Evolutionary conservation across 495 filamentous ascomycete genomes (phyloP).

Genomic region (Umbilicaria muhlenbergii): DNA sequence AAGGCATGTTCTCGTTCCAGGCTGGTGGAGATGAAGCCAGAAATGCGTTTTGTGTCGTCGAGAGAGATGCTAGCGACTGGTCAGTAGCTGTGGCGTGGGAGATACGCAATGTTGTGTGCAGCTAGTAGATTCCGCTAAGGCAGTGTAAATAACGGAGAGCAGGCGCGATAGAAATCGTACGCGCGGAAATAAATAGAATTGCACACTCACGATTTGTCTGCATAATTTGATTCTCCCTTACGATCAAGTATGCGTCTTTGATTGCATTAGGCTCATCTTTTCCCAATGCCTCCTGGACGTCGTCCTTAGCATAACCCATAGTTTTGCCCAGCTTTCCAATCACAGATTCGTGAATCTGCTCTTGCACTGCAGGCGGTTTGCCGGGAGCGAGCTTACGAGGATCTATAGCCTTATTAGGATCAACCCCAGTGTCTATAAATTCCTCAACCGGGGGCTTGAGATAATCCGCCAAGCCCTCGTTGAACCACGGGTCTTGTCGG

Average conservation of each 20-base stretch:
- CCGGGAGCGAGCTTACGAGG: conserved; percentile 60
- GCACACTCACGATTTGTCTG: conserved; percentile 59
- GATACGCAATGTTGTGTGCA: neutral
- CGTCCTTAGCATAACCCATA: conserved; percentile 90
- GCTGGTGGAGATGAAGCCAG: conserved; percentile 36
- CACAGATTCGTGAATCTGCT: conserved; percentile 80
- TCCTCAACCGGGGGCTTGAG: conserved; percentile 83
- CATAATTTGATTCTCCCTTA: conserved; percentile 96
- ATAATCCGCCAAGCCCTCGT: conserved; percentile 68
- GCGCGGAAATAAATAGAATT: too few species aligned
- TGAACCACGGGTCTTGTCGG: conserved; percentile 88
- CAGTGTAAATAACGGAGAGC: too few species aligned
- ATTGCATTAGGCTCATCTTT: conserved; percentile 91
- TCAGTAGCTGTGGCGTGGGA: too few species aligned
- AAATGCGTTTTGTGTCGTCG: conserved; percentile 28
- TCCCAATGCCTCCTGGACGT: conserved; percentile 85
- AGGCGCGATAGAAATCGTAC: too few species aligned
- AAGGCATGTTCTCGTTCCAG: conserved; percentile 22
- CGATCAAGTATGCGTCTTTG: conserved; percentile 97
- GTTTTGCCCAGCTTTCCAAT: conserved; percentile 91
- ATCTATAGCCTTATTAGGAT: conserved; percentile 77
- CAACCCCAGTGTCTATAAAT: conserved; percentile 81
- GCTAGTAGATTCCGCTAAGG: neutral
- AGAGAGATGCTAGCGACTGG: conserved; percentile 23
- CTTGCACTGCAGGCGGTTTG: conserved; percentile 60